phyloP scores from a whole-genome alignment of 192 early-diverging fungal genomes.

The Coemansia sp. region DNA sequence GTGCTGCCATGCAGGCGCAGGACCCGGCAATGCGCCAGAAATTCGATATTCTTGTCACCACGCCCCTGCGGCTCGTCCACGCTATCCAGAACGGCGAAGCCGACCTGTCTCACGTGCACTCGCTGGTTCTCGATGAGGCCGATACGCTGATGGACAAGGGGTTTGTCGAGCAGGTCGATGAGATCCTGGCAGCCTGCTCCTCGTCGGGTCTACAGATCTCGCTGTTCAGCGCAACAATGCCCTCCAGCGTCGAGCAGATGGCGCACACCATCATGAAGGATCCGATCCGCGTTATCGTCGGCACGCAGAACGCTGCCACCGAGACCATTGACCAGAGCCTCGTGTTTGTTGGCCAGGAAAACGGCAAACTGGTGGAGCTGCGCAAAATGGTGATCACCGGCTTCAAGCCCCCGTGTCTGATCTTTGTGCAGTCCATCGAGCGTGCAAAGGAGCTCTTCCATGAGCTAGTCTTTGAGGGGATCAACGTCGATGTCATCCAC shows the following conservation, averaged over 20 bases:
- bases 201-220: constrained; percentile 68
- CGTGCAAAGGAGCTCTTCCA: constrained; percentile 95
- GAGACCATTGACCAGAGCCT: constrained; percentile 88
- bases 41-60: constrained; percentile 91
- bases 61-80: constrained; percentile 88
- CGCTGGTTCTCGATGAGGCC: constrained; percentile 81
- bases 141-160: constrained; percentile 80
- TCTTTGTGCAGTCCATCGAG: constrained; percentile 98
- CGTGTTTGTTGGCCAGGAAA: constrained; percentile 88
- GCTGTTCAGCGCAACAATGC: constrained; percentile 93
- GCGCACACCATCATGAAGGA: constrained; percentile 89
- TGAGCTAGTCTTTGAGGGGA: constrained; percentile 95
- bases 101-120: constrained; percentile 72
- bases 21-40: constrained; percentile 66
- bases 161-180: constrained; percentile 86
- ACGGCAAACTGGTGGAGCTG: constrained; percentile 90
- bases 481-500: constrained; percentile 98
- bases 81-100: constrained; percentile 79
- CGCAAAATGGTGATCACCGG: constrained; percentile 78
- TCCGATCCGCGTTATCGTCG: constrained; percentile 87
- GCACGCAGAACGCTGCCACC: constrained; percentile 86
- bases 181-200: constrained; percentile 85
- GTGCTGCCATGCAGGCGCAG: constrained; percentile 66
- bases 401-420: constrained; percentile 88
- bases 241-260: constrained; percentile 85